Base-by-base conservation (phyloP, 805 yeast genomes). In the Schwanniomyces occidentalis region DNA sequence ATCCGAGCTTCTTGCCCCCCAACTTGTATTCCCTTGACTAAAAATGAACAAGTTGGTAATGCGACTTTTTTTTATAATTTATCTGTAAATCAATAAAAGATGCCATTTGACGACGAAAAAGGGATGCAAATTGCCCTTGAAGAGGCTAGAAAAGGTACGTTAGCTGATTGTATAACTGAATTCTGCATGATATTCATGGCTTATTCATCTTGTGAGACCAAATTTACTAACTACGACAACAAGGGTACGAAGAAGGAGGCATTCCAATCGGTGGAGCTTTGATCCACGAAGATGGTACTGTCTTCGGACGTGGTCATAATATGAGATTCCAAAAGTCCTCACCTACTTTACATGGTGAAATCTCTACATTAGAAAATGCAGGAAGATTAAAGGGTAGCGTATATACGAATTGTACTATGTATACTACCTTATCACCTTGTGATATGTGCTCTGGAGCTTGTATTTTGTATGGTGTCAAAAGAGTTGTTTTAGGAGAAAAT, bases 391-490 rank as follows among this genome's bases (percentile, higher is more conserved):
- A 82, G 15, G 97, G 90, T 4, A 70, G 72, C 15, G 77, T 75
- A 12, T 91, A 91, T 67, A 85, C 83, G 52, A 74, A 81, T 43
- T 84, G 96, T 48, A 93, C 98, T 15, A 75, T 88, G 76, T 91
- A 89, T 64, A 89, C 97, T 19, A 85, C 96, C 0, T 67, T 91
- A 46, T 85, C 95, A 6, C 97, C 98, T 3, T 91, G 98, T 58
- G 75, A 81, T 47, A 91, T 91, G 97, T 91, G 98, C 58, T 78
- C 93, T 4, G 98, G 98, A 14, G 95, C 97, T 5, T 85, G 91
- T 44, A 52, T 91, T 34, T 69, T 91, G 72, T 91, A 89, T 63
- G 96, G 95, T 25, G 75, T 91, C 47, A 81, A 82, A 51, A 73
- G 97, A 44, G 83, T 87, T 26, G 97, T 91, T 0, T 51, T 89